A percentile compares a stretch with the other conserved stretches of the same genome.
Evolutionary conservation across 169 alveolate genomes (phyloP).

Genomic region (Sarcocystis neurona): DNA sequence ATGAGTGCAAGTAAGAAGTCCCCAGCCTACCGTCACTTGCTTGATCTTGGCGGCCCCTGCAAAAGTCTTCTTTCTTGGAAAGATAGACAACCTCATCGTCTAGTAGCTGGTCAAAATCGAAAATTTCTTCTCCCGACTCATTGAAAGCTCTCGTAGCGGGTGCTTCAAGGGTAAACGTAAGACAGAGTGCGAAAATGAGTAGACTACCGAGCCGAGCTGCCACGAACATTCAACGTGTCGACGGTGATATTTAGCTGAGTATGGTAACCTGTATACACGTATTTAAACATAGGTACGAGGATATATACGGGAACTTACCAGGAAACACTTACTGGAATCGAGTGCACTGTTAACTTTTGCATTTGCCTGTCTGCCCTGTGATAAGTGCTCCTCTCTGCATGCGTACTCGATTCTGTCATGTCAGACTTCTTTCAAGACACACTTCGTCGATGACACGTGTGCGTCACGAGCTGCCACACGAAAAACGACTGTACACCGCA

Average conservation of each 20-base stretch:
- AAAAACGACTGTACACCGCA: too few species aligned
- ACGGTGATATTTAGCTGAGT: neutral
- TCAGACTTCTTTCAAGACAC: too few species aligned
- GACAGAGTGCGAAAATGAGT: neutral
- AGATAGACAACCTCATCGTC: conserved; percentile 61
- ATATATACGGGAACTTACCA: neutral
- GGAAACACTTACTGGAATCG: neutral
- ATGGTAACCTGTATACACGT: neutral
- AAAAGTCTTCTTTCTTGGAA: conserved; percentile 25
- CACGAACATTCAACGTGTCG: neutral
- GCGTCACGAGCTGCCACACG: too few species aligned
- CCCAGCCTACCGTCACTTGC: neutral
- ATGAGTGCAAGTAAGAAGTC: neutral
- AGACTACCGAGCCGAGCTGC: neutral
- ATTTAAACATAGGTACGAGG: neutral
- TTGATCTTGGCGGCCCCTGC: neutral
- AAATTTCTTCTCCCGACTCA: conserved; percentile 53
- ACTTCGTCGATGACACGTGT: too few species aligned
- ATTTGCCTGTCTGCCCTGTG: too few species aligned
- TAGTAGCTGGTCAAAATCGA: conserved; percentile 53
- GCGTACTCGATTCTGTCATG: too few species aligned
- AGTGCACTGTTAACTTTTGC: too few species aligned
- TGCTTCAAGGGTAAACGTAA: neutral
- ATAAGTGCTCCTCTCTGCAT: too few species aligned
- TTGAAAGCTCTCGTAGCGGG: conserved; percentile 58